Conservation (phyloP, 1,284 basidiomycete genomes). For the Sporisorium sorghi region DNA sequence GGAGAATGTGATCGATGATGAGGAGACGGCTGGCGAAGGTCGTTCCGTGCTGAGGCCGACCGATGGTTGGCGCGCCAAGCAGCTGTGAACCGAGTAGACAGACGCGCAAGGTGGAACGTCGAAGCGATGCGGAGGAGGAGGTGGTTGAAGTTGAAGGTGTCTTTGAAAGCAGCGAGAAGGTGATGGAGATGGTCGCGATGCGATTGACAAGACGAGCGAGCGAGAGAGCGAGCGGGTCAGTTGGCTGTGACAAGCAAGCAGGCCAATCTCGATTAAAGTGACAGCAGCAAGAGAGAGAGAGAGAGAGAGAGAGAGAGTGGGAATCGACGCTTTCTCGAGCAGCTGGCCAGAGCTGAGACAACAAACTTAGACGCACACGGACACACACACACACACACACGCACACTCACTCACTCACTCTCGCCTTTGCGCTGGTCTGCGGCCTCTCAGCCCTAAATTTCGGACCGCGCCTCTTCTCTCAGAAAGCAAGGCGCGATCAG, state of each 20-base stretch:
- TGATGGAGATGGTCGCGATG: conserved; percentile 6
- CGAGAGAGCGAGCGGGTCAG: too few relatives aligned
- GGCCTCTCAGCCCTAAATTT: too few relatives aligned
- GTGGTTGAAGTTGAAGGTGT: background rate
- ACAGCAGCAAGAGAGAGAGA: background rate
- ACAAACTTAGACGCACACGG: background rate
- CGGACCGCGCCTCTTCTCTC: conserved; percentile 1
- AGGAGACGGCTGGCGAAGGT: background rate
- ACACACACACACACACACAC: conserved; percentile 1
- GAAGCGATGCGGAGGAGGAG: too few relatives aligned
- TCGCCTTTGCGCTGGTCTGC: background rate
- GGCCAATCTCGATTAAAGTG: conserved; percentile 24
- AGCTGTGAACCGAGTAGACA: too few relatives aligned
- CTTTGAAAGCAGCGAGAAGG: background rate
- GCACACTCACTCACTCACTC: background rate
- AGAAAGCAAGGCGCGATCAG: conserved; percentile 31
- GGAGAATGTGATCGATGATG: background rate
- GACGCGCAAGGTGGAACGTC: too few relatives aligned
- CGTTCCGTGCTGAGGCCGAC: background rate
- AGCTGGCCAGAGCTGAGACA: background rate
- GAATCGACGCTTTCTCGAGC: background rate
- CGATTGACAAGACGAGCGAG: conserved; percentile 1
- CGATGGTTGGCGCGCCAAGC: background rate
- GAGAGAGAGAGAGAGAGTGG: background rate
- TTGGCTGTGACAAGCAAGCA: conserved; percentile 1